Conservation (phyloP, 805 yeast species). For the Ogataea nonfermentans region DNA sequence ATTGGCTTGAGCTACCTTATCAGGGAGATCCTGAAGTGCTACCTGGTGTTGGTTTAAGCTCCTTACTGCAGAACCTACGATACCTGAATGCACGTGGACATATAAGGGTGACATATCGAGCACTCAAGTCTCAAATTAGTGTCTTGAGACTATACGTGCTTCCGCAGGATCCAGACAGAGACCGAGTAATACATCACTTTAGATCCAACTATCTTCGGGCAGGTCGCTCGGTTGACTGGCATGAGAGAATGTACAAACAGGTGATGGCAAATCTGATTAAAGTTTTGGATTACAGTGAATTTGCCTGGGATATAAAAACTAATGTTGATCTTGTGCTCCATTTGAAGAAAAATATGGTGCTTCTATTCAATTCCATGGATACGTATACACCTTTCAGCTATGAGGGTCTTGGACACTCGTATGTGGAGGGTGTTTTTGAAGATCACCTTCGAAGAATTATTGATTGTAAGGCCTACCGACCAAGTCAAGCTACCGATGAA, state of each 20-base stretch:
- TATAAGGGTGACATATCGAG: conserved; percentile 45
- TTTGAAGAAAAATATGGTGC: conserved; percentile 3
- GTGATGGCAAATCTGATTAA: conserved; percentile 38
- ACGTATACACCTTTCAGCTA: background rate
- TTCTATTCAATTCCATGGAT: conserved; percentile 13
- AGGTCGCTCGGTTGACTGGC: conserved; percentile 36
- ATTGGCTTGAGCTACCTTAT: conserved; percentile 53
- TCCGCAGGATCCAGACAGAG: conserved; percentile 43
- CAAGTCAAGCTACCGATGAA: conserved; percentile 16
- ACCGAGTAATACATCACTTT: conserved; percentile 35
- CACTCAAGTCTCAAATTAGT: conserved; percentile 24
- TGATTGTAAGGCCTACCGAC: conserved; percentile 4
- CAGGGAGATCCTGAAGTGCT: conserved; percentile 13
- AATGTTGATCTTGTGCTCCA: conserved; percentile 9
- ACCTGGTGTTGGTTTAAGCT: conserved; percentile 7
- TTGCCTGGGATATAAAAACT: conserved; percentile 36
- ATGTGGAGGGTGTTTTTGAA: conserved; percentile 15
- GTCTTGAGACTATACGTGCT: conserved; percentile 47
- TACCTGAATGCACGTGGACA: conserved; percentile 43
- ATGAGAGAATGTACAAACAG: conserved; percentile 31
- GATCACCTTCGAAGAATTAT: conserved; percentile 24
- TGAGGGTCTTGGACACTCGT: conserved; percentile 5
- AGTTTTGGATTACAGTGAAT: conserved; percentile 41
- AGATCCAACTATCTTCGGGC: conserved; percentile 33
- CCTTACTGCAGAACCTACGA: conserved; percentile 37